These are phyloP conservation scores for Nectriaceae sp. DNA, from an alignment of 2,329 filamentous ascomycete genomes.

Conservation along the genomic window DNA sequence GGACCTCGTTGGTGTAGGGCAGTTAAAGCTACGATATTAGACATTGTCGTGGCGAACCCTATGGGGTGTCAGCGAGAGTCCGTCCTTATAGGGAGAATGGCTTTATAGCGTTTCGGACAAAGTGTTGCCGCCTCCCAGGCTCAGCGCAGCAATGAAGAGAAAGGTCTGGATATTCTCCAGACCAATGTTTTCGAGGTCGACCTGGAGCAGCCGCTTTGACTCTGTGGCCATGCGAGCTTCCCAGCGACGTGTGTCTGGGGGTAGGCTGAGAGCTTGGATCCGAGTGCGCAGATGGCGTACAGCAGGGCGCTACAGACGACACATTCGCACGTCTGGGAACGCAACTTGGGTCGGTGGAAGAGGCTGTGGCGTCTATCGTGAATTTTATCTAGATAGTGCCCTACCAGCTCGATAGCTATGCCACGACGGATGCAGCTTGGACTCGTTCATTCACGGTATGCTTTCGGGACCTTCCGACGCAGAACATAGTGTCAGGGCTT, in stretches of 20 bases:
- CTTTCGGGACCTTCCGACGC: too few relatives aligned
- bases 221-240: not conserved
- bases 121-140: slow-evolving; percentile 3
- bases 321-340: not conserved
- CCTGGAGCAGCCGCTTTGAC: slow-evolving; percentile 7
- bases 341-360: slow-evolving; percentile 12
- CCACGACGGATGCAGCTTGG: too few relatives aligned
- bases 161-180: slow-evolving; percentile 16
- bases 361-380: slow-evolving; percentile 14
- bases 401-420: too few relatives aligned
- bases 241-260: not conserved
- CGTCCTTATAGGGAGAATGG: too few relatives aligned
- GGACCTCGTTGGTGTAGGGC: too few relatives aligned
- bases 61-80: not conserved
- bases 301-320: slow-evolving; percentile 7
- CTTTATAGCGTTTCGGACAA: slow-evolving; percentile 12
- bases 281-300: slow-evolving; percentile 10
- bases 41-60: slow-evolving; percentile 14
- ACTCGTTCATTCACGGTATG: too few relatives aligned
- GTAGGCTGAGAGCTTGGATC: slow-evolving; percentile 6
- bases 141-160: slow-evolving; percentile 10
- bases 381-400: slow-evolving; percentile 13
- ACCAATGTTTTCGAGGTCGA: slow-evolving; percentile 14
- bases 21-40: too few relatives aligned
- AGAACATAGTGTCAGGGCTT: too few relatives aligned